These are phyloP conservation scores for Verbena officinalis DNA, from an alignment of 257 asterid species.

Conservation along the genomic window DNA sequence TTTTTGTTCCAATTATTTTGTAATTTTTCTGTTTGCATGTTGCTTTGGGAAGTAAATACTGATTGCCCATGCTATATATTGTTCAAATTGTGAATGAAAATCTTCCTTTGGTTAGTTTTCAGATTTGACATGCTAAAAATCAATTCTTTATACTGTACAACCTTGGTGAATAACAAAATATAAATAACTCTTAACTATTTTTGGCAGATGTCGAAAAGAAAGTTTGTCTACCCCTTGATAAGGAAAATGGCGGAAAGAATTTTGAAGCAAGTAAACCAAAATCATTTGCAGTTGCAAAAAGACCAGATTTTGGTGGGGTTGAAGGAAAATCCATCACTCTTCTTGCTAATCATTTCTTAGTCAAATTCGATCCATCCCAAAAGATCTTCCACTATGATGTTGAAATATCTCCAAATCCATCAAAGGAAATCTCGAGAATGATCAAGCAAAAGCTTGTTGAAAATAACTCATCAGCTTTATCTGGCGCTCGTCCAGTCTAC, in stretches of 20 bases:
- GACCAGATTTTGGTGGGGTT: slow-evolving; percentile 93
- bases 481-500: slow-evolving; percentile 71
- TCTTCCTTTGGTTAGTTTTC: neutral
- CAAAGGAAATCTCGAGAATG: slow-evolving; percentile 72
- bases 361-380: slow-evolving; percentile 66
- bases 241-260: slow-evolving; percentile 42
- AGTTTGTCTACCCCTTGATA: slow-evolving; percentile 24
- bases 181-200: neutral
- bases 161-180: neutral
- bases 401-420: slow-evolving; percentile 78
- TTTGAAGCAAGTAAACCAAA: slow-evolving; percentile 31
- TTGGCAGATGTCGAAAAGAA: slow-evolving; percentile 28
- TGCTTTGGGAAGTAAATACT: neutral
- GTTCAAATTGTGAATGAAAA: slow-evolving; percentile 3
- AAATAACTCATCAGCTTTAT: slow-evolving; percentile 51
- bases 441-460: slow-evolving; percentile 71
- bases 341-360: slow-evolving; percentile 88
- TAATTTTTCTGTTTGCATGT: slow-evolving; percentile 12
- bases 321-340: slow-evolving; percentile 76
- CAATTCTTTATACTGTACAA: neutral
- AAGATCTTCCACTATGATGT: slow-evolving; percentile 85
- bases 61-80: neutral
- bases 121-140: neutral
- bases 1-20: neutral
- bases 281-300: slow-evolving; percentile 62